Base-by-base conservation (phyloP, 495 filamentous ascomycete species). In the Apiosordaria backusii region DNA sequence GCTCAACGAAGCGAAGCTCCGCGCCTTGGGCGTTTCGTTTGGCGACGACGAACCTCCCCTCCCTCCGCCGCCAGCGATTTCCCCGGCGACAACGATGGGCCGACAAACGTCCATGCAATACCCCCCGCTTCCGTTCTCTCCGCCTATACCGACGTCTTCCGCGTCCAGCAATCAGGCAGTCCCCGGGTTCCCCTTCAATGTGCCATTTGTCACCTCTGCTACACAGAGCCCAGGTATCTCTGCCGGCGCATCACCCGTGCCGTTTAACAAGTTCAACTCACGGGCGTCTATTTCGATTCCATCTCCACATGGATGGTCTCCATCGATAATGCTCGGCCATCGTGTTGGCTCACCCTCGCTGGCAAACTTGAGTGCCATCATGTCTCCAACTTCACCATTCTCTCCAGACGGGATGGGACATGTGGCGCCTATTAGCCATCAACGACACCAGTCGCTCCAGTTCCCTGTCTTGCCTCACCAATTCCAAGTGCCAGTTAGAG, bases 1-100 rank as follows among this genome's bases (percentile, higher is more conserved):
- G 61, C 76, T 97, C 61, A 88, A 88, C 71, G 95, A 99, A 77
- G 90, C 93, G 66, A 99, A 96, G 78, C 82, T 99, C 52, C 87
- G 91, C 40, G 92, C 93, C 60, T 83, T 99, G 57, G 95, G 95
- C 55, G 95, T 97, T 2, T 90, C 84, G 19, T 82, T 89, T 62
- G 89, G 87, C 23, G 89, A 89, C 55, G 89, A 91, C 10, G 90
- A 93, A 25, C 82, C 86, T 18, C 82, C 84, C 16, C 82, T 75
- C 25, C 79, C 82, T 57, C 83, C 84, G 15, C 82, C 75, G 26
- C 79, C 82, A 61, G 82, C 83, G 18, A 76, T 82, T n/a, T 83
- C 82, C 5, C 81, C 83, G n/a, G 76, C 76, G 25, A 77, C 82
- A 6, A 74, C 77, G 23, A 79, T 83, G 77, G 88, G 86, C 70